Evolutionary conservation across 1,284 basidiomycete genomes (phyloP).

Genomic region (Marasmius sp.): DNA sequence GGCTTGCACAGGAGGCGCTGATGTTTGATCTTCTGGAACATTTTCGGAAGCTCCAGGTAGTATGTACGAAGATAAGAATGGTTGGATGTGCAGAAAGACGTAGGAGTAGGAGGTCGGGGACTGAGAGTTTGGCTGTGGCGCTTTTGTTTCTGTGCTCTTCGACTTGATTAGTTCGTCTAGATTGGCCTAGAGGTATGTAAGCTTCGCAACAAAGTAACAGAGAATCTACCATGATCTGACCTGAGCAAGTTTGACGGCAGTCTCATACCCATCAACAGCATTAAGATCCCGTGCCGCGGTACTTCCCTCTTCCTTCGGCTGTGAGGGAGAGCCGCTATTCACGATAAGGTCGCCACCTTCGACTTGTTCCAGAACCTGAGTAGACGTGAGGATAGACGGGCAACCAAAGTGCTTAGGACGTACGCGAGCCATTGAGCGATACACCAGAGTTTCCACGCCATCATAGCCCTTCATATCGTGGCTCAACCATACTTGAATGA

Average conservation of each 20-base stretch:
- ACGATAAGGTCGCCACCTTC: constrained; percentile 90
- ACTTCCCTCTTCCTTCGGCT: constrained; percentile 51
- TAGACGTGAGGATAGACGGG: constrained; percentile 7
- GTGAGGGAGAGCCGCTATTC: constrained; percentile 78
- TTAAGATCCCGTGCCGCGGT: constrained; percentile 71
- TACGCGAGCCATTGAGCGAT: constrained; percentile 79
- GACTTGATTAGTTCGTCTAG: constrained; percentile 75
- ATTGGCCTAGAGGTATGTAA: constrained; percentile 56
- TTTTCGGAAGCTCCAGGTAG: constrained; percentile 31
- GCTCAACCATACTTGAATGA: constrained; percentile 92
- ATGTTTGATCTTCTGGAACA: constrained; percentile 12
- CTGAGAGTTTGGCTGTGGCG: constrained; percentile 45
- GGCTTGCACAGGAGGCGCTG: constrained; percentile 22
- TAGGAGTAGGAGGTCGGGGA: constrained; percentile 87
- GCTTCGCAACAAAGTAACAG: background rate
- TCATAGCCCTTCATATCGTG: constrained; percentile 98
- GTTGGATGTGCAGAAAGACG: constrained; percentile 93
- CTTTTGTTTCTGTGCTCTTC: constrained; percentile 38
- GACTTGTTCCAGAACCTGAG: constrained; percentile 88
- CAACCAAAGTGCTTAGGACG: constrained; percentile 23
- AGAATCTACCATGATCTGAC: constrained; percentile 34
- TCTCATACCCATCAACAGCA: constrained; percentile 80
- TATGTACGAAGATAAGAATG: constrained; percentile 66
- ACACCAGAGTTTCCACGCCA: constrained; percentile 94
- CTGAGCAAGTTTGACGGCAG: constrained; percentile 80